Evolutionary conservation across 2,329 filamentous ascomycete genomes (phyloP), one percentile per base, ranked within the genome.

Genomic region (Scytalidium lignicola): DNA sequence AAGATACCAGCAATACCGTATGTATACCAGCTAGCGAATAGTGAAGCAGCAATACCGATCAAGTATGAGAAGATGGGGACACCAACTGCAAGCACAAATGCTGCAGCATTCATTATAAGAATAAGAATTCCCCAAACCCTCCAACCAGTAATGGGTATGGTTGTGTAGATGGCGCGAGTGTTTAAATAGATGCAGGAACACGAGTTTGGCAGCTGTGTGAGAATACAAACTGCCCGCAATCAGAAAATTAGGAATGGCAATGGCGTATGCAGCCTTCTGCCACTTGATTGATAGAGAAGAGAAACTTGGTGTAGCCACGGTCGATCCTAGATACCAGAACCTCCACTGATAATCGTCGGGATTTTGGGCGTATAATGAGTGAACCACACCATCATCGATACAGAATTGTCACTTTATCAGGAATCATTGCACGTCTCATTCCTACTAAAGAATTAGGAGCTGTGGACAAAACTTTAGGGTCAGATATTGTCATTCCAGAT

Each of bases 211-310:
- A 2, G 81, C 82, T 2, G 88, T 79, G 50, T 83, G 79, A 12
- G 78, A 82, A 61, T 86, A 83, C 54, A 88, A 83, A 10, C 87
- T 82, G 44, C 84, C 85, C 0, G 84, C 82, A 44, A 88, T 79
- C 47, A 88, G 71, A 52, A 88, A 88, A 2, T 82, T 86, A 1
- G 83, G 84, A 3, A 84, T 73, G 0, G 84, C 84, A 52, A 88
- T 71, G 18, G 80, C 83, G 67, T 82, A 88, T 15, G 83, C 82
- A 12, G 84, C 70, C 60, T 86, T 86, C 20, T 76, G 73, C 46
- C 87, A 68, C 0, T 74, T 61, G 1, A 63, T 62, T 0, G 67
- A 68, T 2, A 74, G 72, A 7, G 83, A 78, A 3, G 82, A 80
- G 3, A 89, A 73, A 0, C 85, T 84, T 0, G 85, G 86, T 1